Conservation (phyloP, 2,329 filamentous ascomycete genomes). For the Pseudodiploospora longispora region DNA sequence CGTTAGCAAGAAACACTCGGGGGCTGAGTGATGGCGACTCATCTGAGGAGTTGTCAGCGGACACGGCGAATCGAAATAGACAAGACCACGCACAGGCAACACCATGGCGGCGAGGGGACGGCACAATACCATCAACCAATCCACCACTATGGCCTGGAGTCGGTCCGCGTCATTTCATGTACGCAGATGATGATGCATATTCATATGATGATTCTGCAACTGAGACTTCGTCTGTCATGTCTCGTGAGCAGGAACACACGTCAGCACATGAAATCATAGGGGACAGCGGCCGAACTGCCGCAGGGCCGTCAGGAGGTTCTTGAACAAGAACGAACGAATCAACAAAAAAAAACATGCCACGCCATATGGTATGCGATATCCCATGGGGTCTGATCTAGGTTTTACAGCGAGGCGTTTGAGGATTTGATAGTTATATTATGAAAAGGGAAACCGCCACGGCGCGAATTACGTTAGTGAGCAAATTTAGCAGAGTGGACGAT, state of each 20-base stretch:
- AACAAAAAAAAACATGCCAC: too few relatives aligned
- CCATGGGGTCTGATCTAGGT: too few relatives aligned
- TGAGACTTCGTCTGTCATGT: slow-evolving; percentile 21
- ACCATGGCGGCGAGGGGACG: slow-evolving; percentile 12
- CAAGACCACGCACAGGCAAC: slow-evolving; percentile 10
- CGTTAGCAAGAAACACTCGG: slow-evolving; percentile 6
- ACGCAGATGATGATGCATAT: slow-evolving; percentile 27
- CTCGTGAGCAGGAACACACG: slow-evolving; percentile 12
- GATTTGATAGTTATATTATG: too few relatives aligned
- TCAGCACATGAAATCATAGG: too few relatives aligned
- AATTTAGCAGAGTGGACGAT: too few relatives aligned
- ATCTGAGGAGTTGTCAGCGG: slow-evolving; percentile 7
- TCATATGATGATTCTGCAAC: slow-evolving; percentile 22
- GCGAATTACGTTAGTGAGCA: too few relatives aligned
- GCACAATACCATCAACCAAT: slow-evolving; percentile 21
- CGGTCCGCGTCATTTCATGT: slow-evolving; percentile 18
- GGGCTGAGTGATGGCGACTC: slow-evolving; percentile 15
- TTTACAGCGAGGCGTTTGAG: too few relatives aligned
- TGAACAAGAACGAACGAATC: too few relatives aligned
- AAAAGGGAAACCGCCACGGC: too few relatives aligned
- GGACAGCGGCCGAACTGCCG: too few relatives aligned
- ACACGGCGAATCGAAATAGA: neutral
- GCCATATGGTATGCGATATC: too few relatives aligned
- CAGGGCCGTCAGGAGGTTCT: too few relatives aligned
- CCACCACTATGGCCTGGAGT: slow-evolving; percentile 39